Percentiles rank a stretch among this genome's conserved stretches.
These are phyloP conservation scores for Nannizzia gypsea DNA, from an alignment of 2,329 filamentous ascomycete genomes.

Conservation along the genomic window DNA sequence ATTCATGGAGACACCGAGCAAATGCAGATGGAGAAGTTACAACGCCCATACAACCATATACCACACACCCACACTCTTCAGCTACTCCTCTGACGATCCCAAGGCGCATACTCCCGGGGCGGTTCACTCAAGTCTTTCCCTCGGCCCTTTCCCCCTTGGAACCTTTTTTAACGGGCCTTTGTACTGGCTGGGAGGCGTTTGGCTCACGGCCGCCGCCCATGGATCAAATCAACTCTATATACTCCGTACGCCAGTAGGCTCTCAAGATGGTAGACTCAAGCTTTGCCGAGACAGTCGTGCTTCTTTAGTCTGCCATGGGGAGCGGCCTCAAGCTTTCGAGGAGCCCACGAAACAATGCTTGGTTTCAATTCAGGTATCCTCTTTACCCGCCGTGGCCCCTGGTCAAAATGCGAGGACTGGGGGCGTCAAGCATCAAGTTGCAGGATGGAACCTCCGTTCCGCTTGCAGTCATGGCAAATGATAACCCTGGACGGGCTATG, in stretches of 20 bases:
- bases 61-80: background rate
- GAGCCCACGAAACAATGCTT: slow-evolving; percentile 2
- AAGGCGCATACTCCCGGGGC: background rate
- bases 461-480: background rate
- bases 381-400: background rate
- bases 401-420: background rate
- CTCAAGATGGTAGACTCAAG: background rate
- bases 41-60: background rate
- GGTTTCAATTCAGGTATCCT: slow-evolving; percentile 2
- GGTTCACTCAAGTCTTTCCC: too few species aligned
- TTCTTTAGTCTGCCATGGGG: background rate
- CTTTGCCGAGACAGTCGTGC: background rate
- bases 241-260: background rate
- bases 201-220: background rate
- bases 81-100: background rate
- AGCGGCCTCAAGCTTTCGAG: background rate
- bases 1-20: background rate
- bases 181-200: background rate
- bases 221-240: background rate
- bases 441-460: background rate
- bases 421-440: background rate
- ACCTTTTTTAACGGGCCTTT: background rate
- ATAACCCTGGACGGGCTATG: background rate
- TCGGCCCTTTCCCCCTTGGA: too few species aligned
- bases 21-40: background rate